phyloP scores from a whole-genome alignment of 179 eudicot species.

The Amaranthus tricolor region DNA sequence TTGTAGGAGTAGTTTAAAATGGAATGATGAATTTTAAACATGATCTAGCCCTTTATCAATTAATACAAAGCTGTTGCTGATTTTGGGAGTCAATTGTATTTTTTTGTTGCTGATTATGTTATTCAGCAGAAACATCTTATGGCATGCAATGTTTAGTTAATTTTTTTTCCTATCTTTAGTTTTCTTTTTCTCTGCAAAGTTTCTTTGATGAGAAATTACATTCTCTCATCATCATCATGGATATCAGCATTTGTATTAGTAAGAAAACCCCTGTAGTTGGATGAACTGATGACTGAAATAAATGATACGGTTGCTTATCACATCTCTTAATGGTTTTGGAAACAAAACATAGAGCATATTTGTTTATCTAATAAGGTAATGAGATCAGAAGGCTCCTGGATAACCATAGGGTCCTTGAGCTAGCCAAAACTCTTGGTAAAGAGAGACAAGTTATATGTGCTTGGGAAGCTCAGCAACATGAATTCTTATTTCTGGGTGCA shows the following conservation, averaged over 20 bases:
- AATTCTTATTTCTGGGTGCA: neutral
- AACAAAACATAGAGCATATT: too few relatives aligned
- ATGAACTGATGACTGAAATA: too few relatives aligned
- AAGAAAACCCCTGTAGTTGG: too few relatives aligned
- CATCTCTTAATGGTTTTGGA: too few relatives aligned
- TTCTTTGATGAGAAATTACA: neutral
- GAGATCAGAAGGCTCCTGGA: too few relatives aligned
- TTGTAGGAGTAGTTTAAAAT: neutral
- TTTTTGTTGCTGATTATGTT: neutral
- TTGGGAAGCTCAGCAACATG: neutral
- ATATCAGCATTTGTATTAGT: neutral
- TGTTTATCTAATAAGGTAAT: too few relatives aligned
- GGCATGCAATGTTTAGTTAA: neutral
- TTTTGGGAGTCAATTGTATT: neutral
- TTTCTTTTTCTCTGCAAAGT: too few relatives aligned
- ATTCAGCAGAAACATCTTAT: neutral
- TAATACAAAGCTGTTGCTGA: too few relatives aligned
- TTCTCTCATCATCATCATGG: neutral
- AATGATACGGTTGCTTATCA: too few relatives aligned
- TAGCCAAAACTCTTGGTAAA: too few relatives aligned
- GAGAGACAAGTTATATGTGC: neutral
- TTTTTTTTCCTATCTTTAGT: neutral
- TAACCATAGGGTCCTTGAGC: too few relatives aligned
- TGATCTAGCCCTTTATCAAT: neutral
- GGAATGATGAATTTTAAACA: neutral